Evolutionary conservation across 2,329 filamentous ascomycete genomes (phyloP), one percentile per base, ranked within the genome.

Genomic region (Microdochium trichocladiopsis): DNA sequence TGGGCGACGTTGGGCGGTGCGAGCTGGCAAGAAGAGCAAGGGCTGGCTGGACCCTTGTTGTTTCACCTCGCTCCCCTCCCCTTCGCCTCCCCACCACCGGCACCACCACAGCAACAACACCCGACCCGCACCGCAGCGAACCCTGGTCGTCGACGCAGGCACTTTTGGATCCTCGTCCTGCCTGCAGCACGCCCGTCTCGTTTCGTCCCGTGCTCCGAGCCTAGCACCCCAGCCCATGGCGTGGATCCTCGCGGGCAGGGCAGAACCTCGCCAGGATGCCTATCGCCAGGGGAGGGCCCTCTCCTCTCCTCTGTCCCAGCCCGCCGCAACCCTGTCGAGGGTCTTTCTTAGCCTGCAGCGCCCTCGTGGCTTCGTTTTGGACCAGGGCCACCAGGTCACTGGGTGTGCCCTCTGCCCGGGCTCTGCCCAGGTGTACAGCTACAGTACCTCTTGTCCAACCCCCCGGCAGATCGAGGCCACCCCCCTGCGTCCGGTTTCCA

Each of bases 161-260:
- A 21, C 41, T 45, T 45, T 45, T 45, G 41, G 41, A 16, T 18
- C 36, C 36, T 12, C 10, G 36, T 16, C 36, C 36, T 12, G 36
- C 36, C 36, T 18, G 36, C 36, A 12, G 36, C 36, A 6, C 36
- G 10, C 36, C n/a, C 18, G 18, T 45, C 41, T 45, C 41, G 41
- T 45, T 45, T 45, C 41, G 41, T 45, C 41, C 41, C 41, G 41
- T 45, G 12, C 41, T 45, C 41, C 41, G 41, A 45, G 41, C 41
- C 41, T 45, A 45, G 41, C 41, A 45, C 41, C 14, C 36, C 36
- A 41, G 36, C n/a, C 11, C 36, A 41, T 41, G 36, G 14, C 41
- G 28, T 31, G 28, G 28, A 31, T 31, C 28, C 28, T 14, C 28
- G 14, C 28, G 14, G n/a, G n/a, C n/a, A 16, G 12, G 33, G 8